A percentile compares a stretch with the other conserved stretches of the same genome.
Conservation (phyloP, 2,329 filamentous ascomycete species). For the Trematosphaeria pertusa region DNA sequence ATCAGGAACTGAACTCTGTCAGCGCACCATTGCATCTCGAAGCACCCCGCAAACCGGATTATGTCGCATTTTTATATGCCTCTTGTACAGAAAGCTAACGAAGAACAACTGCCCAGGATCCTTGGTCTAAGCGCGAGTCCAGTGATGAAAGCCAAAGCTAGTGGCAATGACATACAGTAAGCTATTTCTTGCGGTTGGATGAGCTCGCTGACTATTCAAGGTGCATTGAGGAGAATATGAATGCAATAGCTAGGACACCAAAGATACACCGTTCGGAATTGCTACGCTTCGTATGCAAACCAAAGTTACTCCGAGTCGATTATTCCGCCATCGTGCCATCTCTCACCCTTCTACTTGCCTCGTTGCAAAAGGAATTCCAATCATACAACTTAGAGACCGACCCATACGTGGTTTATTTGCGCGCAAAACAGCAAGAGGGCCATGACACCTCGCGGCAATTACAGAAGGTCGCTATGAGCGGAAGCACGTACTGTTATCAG, state of each 20-base stretch:
- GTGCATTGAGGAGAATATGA: constrained; percentile 71
- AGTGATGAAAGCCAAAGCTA: constrained; percentile 65
- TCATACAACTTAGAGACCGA: constrained; percentile 47
- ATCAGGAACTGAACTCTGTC: not conserved
- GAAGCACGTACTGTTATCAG: constrained; percentile 50
- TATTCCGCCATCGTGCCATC: constrained; percentile 27
- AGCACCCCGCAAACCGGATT: constrained; percentile 70
- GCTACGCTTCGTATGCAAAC: constrained; percentile 71
- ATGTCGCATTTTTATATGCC: constrained; percentile 76
- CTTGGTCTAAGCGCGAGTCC: constrained; percentile 85
- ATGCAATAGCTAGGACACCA: constrained; percentile 74
- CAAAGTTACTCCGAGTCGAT: constrained; percentile 57
- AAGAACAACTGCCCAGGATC: constrained; percentile 64
- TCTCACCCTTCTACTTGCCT: constrained; percentile 20
- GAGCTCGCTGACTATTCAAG: constrained; percentile 37
- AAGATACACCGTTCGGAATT: constrained; percentile 73
- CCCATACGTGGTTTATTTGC: constrained; percentile 48
- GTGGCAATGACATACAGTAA: constrained; percentile 58
- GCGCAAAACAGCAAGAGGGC: constrained; percentile 25
- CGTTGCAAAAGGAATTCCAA: constrained; percentile 23
- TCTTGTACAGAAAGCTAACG: constrained; percentile 35
- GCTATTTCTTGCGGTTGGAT: not conserved
- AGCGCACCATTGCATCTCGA: constrained; percentile 63
- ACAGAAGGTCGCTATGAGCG: constrained; percentile 32
- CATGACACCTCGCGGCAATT: constrained; percentile 33